Conservation (phyloP, 108 stramenopile genomes). For the Conticribra weissflogii region DNA sequence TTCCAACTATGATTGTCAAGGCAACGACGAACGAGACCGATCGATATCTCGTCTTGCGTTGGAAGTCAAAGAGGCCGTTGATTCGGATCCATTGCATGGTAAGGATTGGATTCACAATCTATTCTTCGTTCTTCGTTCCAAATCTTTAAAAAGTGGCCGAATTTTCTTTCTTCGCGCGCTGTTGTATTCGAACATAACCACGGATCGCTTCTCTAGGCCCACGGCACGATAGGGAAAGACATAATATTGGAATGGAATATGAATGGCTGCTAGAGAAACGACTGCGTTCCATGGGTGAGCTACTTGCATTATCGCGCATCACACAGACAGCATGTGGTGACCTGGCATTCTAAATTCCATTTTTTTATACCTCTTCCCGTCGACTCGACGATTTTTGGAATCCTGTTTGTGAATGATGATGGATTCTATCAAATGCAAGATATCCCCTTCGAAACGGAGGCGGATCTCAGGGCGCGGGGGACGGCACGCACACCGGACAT, state of each 20-base stretch:
- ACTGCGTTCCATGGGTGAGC: slow-evolving; percentile 61
- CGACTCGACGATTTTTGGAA: no score
- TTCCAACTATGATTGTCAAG: neutral
- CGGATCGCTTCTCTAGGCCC: no score
- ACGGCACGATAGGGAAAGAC: slow-evolving; percentile 58
- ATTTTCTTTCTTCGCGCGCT: no score
- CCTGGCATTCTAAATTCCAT: no score
- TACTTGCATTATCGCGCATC: no score
- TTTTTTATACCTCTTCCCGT: no score
- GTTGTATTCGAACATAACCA: no score
- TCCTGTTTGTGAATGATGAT: no score
- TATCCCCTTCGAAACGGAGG: slow-evolving; percentile 85
- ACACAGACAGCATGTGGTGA: no score
- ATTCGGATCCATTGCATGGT: slow-evolving; percentile 80
- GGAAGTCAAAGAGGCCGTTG: slow-evolving; percentile 70
- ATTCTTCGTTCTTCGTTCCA: no score
- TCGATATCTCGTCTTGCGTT: slow-evolving; percentile 63
- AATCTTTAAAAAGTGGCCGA: no score
- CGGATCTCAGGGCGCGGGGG: slow-evolving; percentile 67
- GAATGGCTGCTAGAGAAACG: slow-evolving; percentile 69
- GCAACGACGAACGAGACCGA: neutral
- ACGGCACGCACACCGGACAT: slow-evolving; percentile 82
- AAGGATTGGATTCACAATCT: no score
- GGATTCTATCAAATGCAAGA: slow-evolving; percentile 25
- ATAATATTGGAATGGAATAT: slow-evolving; percentile 77